Percentiles rank a stretch among this genome's conserved stretches.
Evolutionary conservation across 1,284 basidiomycete species (phyloP).

Genomic region (Meripilus lineatus): DNA sequence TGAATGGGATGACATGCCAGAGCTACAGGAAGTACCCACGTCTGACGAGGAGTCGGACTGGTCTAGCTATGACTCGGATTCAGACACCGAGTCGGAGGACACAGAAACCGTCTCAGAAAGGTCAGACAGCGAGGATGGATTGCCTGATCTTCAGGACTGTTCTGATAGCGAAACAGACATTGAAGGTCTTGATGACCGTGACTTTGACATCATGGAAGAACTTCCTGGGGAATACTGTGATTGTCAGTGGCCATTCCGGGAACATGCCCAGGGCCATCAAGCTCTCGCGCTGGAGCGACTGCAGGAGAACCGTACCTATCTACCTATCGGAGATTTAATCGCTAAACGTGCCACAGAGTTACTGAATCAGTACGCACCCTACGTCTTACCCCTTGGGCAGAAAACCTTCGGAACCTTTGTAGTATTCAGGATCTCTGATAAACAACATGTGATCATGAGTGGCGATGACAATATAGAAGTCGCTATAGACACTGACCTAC

Average conservation of each 20-base stretch:
- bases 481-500: not conserved
- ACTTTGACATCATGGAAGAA: not conserved
- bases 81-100: not conserved
- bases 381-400: not conserved
- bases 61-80: not conserved
- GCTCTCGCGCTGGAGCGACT: not conserved
- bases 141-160: not conserved
- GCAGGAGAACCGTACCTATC: not conserved
- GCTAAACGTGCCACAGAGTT: not conserved
- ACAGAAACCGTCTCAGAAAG: not conserved
- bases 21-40: not conserved
- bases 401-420: not conserved
- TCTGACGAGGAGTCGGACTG: too few species aligned
- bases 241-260: not conserved
- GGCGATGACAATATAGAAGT: not conserved
- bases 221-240: not conserved
- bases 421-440: not conserved
- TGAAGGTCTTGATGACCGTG: not conserved
- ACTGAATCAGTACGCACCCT: constrained; percentile 4
- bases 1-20: not conserved
- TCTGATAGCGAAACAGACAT: not conserved
- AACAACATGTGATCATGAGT: constrained; percentile 5
- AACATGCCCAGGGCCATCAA: not conserved
- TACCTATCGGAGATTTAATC: constrained; percentile 3
- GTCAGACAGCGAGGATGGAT: too few species aligned